phyloP scores from a whole-genome alignment of 441 rosid genomes.

The Hura crepitans region DNA sequence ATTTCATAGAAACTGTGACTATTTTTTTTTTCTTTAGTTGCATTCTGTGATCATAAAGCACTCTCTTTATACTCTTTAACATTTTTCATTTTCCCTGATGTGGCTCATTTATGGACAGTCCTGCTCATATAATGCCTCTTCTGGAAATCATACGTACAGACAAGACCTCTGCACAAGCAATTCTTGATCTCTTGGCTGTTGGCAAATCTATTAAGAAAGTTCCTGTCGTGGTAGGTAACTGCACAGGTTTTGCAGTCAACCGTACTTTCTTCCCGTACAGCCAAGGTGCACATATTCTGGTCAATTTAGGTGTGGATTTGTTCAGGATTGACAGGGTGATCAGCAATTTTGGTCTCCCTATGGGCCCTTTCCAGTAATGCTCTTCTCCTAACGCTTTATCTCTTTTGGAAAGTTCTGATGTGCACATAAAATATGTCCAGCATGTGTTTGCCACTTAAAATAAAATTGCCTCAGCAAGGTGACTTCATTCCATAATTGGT shows the following conservation, averaged over 20 bases:
- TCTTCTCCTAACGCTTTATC: conserved; percentile 27
- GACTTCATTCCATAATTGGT: neutral
- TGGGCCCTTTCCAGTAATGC: conserved; percentile 90
- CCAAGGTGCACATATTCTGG: conserved; percentile 68
- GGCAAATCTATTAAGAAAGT: conserved; percentile 85
- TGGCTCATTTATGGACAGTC: conserved; percentile 45
- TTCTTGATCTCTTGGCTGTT: conserved; percentile 83
- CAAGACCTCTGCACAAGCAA: conserved; percentile 79
- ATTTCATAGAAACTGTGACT: no score
- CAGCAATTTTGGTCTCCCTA: conserved; percentile 75
- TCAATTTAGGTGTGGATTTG: conserved; percentile 73
- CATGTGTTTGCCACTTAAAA: conserved; percentile 10
- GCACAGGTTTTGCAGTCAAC: conserved; percentile 94
- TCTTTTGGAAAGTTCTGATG: conserved; percentile 16
- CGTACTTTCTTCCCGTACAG: conserved; percentile 85
- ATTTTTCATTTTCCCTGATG: conserved; percentile 14
- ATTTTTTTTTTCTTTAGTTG: no score
- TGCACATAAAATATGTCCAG: neutral
- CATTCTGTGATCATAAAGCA: neutral
- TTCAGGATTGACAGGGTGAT: conserved; percentile 83
- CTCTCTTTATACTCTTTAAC: neutral
- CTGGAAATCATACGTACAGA: conserved; percentile 85
- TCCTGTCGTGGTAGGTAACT: conserved; percentile 93
- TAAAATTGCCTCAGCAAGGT: neutral
- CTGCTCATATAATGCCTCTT: conserved; percentile 96